Evolutionary conservation across 2,329 filamentous ascomycete species (phyloP), one percentile per base, ranked within the genome.

Genomic region (Cladosporium oxysporum): DNA sequence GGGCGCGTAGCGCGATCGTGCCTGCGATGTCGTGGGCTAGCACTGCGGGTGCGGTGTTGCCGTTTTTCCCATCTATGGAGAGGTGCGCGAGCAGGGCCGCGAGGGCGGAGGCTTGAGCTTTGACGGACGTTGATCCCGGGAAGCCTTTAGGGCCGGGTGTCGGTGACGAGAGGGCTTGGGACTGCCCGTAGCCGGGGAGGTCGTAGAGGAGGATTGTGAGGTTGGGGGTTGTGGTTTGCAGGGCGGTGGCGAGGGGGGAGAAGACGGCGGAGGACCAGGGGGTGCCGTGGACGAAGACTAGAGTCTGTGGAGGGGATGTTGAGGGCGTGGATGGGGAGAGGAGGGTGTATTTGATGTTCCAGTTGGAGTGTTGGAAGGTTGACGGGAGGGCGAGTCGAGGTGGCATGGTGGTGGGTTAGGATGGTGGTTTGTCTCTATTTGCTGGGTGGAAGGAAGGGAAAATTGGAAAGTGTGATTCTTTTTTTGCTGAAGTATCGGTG

Each of bases 271-370:
- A 82, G 1, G 80, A 82, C 81, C 81, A 83, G 0, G 82, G 82
- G 0, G 82, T 83, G 62, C 82, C 81, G 65, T 83, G 82, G 10
- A 83, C 71, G 44, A 83, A 82, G 14, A 83, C 79, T 0, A 83
- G 52, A 0, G 75, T 75, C 26, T 62, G 29, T 4, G 50, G 26
- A 76, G 80, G 66, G 68, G 73, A 8, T 6, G 33, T 79, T 73
- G 23, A 26, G 29, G 18, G 11, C 49, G 18, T 11, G 50, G 41
- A 14, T 66, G 68, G 16, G 29, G 63, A 14, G 60, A 60, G 14
- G 23, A 65, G 44, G 2, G 41, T 52, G 60, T 60, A 70, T 53
- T 35, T 64, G 60, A 66, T 64, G 5, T 6, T 18, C 58, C 65
- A 65, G 16, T 33, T 33, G 14, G 37, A 26, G 35, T 63, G n/a